Base-by-base conservation (phyloP, 2,329 filamentous ascomycete species). In the Colletotrichum destructivum region DNA sequence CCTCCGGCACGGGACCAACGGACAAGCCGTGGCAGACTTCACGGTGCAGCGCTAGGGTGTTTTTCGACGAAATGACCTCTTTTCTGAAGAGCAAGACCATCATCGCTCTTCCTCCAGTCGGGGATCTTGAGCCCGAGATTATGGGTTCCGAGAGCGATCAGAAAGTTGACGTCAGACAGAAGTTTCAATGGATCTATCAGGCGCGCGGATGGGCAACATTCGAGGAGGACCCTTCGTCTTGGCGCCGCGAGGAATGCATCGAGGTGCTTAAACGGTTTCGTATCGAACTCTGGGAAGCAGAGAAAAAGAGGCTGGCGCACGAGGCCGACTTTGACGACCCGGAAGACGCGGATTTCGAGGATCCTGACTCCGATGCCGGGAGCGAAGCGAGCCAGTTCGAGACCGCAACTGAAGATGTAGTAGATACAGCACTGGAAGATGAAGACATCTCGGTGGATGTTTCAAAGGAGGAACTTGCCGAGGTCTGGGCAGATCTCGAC, bases 401-500 rank as follows among this genome's bases (percentile, higher is more conserved):
- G 31, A 38, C 31, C 31, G 31, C 31, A 21, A 55, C 8, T 55
- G 31, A 38, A 38, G 52, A 55, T 38, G 31, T 38, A 38, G 18
- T 38, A 38, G 31, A 55, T 38, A 38, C 31, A 38, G 52, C 52
- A 21, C 31, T 38, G 52, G 52, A 55, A 55, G 52, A 38, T 15
- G 16, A 55, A 55, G 52, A 55, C 16, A 55, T 55, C 18, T 55
- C 31, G 31, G 52, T 55, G 18, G 52, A 38, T 38, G 52, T 55
- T 55, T 55, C 55, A 44, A 44, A 44, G n/a, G 55, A 59, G 40
- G 55, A 59, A 44, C 35, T 59, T 18, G 55, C 38, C 35, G 55
- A 59, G 35, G 35, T 59, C 38, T 59, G 55, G 55, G 55, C 55
- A 21, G 55, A 59, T 44, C 55, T 59, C 21, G 55, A 59, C 55